Evolutionary conservation across 1,139 yeast genomes (phyloP).

Genomic region (Saccharomyces hybrid): DNA sequence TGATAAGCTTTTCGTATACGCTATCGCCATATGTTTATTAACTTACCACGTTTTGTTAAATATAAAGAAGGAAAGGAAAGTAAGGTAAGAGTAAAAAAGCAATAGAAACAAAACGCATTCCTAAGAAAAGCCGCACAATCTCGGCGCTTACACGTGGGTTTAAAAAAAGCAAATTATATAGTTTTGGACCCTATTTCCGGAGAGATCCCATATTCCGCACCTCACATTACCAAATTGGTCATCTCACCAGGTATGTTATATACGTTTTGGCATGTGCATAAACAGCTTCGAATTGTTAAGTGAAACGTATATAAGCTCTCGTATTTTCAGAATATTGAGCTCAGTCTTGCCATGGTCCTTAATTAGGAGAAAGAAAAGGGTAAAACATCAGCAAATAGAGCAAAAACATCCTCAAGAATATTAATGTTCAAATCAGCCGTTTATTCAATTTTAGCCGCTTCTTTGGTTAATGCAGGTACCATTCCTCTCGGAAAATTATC

Average conservation of each 20-base stretch:
- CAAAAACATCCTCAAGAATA: neutral
- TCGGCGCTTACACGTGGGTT: neutral
- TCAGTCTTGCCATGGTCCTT: neutral
- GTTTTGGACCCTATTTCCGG: neutral
- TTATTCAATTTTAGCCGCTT: constrained; percentile 5
- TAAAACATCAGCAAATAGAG: neutral
- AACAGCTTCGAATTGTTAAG: neutral
- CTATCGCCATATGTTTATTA: neutral
- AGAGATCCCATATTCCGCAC: neutral
- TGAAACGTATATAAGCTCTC: neutral
- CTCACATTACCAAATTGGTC: neutral
- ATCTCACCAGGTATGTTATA: neutral
- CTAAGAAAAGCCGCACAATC: neutral
- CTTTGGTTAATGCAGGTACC: constrained; percentile 7
- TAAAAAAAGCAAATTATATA: neutral
- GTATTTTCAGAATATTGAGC: neutral
- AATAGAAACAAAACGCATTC: neutral
- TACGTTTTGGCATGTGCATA: neutral
- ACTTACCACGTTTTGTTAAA: neutral
- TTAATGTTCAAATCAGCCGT: neutral
- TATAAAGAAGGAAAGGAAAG: too few species aligned
- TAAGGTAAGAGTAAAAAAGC: neutral
- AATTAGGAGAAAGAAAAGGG: neutral
- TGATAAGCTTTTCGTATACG: neutral
- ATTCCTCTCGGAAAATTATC: neutral